phyloP scores from a whole-genome alignment of 352 stramenopile species.

The Phytophthora palmivora region DNA sequence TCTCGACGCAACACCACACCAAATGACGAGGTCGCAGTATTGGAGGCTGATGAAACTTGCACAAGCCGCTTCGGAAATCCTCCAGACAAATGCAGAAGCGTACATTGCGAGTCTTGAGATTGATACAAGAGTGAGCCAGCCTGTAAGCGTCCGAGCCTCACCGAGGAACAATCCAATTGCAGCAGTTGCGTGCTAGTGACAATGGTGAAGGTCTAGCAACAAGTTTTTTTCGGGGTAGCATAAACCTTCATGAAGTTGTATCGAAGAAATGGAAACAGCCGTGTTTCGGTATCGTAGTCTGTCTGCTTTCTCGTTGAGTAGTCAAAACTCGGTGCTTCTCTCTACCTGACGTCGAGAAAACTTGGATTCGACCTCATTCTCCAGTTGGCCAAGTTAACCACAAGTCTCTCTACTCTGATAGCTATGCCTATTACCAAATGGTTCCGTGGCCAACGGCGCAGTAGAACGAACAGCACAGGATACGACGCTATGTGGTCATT shows the following conservation, averaged over 20 bases:
- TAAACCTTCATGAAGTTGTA: neutral
- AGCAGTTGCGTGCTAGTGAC: slow-evolving; percentile 17
- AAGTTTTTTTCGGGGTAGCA: neutral
- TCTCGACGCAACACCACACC: slow-evolving; percentile 33
- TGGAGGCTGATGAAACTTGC: slow-evolving; percentile 43
- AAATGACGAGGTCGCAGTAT: slow-evolving; percentile 48
- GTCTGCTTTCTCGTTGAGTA: neutral
- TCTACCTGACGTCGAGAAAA: neutral
- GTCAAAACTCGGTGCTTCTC: neutral
- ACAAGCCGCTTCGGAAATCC: slow-evolving; percentile 31
- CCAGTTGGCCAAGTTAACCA: neutral
- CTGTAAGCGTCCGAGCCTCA: slow-evolving; percentile 1
- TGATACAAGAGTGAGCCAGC: neutral
- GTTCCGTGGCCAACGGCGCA: neutral
- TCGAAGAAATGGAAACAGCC: neutral
- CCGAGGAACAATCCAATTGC: neutral
- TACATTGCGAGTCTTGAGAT: neutral
- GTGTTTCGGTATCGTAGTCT: neutral
- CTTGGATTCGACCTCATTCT: neutral
- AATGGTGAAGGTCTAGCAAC: too few relatives aligned
- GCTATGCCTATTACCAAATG: neutral
- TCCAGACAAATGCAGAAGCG: slow-evolving; percentile 25
- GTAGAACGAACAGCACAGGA: neutral
- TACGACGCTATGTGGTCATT: neutral
- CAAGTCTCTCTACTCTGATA: neutral